A percentile compares a stretch with the other conserved stretches of the same genome.
These are phyloP conservation scores for Pleomassaria siparia DNA, from an alignment of 2,329 filamentous ascomycete genomes.

Conservation along the genomic window DNA sequence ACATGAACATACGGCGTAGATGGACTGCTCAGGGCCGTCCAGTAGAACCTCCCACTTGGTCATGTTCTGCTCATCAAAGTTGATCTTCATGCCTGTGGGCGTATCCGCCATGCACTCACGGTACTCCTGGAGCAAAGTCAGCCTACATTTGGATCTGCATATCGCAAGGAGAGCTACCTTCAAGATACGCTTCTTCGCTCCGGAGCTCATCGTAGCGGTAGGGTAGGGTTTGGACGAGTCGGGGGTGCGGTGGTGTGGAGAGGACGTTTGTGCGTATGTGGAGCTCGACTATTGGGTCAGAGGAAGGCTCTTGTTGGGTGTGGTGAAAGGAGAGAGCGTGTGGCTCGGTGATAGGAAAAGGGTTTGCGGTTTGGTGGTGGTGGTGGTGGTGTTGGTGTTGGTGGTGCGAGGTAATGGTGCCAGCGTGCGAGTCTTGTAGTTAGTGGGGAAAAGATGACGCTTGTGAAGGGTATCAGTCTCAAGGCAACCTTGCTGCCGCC, in stretches of 20 bases:
- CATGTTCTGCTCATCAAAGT: conserved; percentile 63
- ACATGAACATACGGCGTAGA: conserved; percentile 60
- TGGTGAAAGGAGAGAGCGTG: conserved; percentile 4
- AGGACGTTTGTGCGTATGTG: conserved; percentile 1
- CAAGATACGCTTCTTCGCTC: conserved; percentile 50
- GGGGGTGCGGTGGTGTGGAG: conserved; percentile 2
- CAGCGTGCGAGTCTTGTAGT: neutral
- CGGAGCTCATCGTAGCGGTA: conserved; percentile 36
- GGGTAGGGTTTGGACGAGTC: conserved; percentile 7
- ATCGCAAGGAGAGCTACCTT: conserved; percentile 34
- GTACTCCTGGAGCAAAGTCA: conserved; percentile 31
- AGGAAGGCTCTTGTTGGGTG: too few species aligned
- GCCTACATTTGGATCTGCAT: neutral
- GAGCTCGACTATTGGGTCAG: neutral
- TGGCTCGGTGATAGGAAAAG: too few species aligned
- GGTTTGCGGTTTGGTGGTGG: too few species aligned
- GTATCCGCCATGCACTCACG: conserved; percentile 39
- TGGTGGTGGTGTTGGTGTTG: neutral
- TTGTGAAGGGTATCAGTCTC: neutral
- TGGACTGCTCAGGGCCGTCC: conserved; percentile 65
- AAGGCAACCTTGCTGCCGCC: neutral
- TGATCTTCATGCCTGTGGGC: conserved; percentile 43
- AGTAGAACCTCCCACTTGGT: conserved; percentile 69
- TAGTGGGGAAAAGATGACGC: conserved; percentile 7
- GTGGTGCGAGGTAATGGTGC: conserved; percentile 3